Conservation (phyloP, 306 rosid species). For the Quillaja saponaria region DNA sequence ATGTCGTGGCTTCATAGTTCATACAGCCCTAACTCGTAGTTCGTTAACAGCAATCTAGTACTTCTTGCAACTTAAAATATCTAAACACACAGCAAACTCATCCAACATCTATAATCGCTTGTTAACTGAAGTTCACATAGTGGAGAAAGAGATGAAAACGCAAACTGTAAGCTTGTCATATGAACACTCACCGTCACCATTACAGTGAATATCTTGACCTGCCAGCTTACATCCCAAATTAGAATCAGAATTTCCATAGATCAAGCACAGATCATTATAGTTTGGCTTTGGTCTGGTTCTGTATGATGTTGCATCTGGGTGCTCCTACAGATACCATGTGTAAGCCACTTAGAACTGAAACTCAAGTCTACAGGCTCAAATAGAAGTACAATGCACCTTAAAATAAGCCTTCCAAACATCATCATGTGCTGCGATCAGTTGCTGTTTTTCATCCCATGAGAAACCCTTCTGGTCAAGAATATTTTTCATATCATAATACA, state of each 20-base stretch:
- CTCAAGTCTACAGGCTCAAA: slow-evolving; percentile 15
- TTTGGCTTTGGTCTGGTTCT: slow-evolving; percentile 43
- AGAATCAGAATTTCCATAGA: slow-evolving; percentile 48
- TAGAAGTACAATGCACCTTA: slow-evolving; percentile 39
- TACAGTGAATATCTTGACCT: slow-evolving; percentile 28
- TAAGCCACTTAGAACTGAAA: slow-evolving; percentile 25
- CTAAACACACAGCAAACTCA: not conserved
- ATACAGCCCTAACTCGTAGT: not conserved
- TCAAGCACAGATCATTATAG: slow-evolving; percentile 54
- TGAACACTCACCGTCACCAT: slow-evolving; percentile 33
- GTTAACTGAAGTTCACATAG: not conserved
- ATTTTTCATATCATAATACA: slow-evolving; percentile 45
- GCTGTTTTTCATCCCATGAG: slow-evolving; percentile 54
- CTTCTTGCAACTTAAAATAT: not conserved
- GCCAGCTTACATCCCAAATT: slow-evolving; percentile 22
- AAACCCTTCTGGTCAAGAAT: slow-evolving; percentile 49
- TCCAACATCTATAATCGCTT: not conserved
- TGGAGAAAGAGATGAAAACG: not conserved
- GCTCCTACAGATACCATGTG: slow-evolving; percentile 43
- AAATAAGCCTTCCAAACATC: slow-evolving; percentile 58
- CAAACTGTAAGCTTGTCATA: slow-evolving; percentile 2
- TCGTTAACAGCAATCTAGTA: not conserved
- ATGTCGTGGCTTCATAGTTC: not conserved
- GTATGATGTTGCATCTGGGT: slow-evolving; percentile 48
- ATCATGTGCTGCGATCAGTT: slow-evolving; percentile 43